A percentile compares a stretch with the other conserved stretches of the same genome.
These are phyloP conservation scores for Suillus variegatus DNA, from an alignment of 768 basidiomycete genomes.

Conservation along the genomic window DNA sequence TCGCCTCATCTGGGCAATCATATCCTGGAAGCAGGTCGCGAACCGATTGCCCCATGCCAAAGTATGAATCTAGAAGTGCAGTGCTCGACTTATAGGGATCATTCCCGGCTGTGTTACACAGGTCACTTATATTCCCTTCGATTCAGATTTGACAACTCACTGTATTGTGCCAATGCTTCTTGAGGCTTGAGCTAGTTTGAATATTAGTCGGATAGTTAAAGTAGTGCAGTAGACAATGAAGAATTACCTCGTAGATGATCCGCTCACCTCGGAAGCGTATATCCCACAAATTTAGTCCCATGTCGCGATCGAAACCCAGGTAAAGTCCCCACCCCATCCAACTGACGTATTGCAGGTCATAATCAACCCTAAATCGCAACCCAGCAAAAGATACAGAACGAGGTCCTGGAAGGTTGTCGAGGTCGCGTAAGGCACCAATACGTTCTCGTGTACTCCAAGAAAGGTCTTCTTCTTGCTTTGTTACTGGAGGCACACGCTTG, in stretches of 20 bases:
- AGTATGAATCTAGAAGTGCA: conserved; percentile 62
- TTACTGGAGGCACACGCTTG: conserved; percentile 38
- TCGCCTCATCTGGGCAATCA: conserved; percentile 64
- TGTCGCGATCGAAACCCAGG: conserved; percentile 66
- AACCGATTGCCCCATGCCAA: conserved; percentile 61
- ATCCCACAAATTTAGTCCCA: conserved; percentile 67
- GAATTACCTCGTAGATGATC: conserved; percentile 58
- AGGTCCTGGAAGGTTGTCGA: conserved; percentile 66
- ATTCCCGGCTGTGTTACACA: conserved; percentile 44
- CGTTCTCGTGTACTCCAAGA: conserved; percentile 52
- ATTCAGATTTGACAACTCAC: conserved; percentile 27
- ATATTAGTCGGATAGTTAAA: not conserved
- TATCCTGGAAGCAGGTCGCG: conserved; percentile 63
- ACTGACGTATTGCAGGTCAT: conserved; percentile 49
- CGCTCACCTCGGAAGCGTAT: conserved; percentile 57
- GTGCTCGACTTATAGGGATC: conserved; percentile 64
- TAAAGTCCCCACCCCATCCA: conserved; percentile 72
- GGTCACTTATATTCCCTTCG: not conserved
- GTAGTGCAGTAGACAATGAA: not conserved
- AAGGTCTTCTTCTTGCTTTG: conserved; percentile 33
- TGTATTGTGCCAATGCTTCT: conserved; percentile 63
- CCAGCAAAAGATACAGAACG: conserved; percentile 64
- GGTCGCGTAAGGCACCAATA: conserved; percentile 42
- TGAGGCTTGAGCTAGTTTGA: conserved; percentile 53
- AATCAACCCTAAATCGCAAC: conserved; percentile 56